A percentile compares a stretch with the other conserved stretches of the same genome.
Conservation (phyloP, 495 filamentous ascomycete genomes). For the Lepraria neglecta region DNA sequence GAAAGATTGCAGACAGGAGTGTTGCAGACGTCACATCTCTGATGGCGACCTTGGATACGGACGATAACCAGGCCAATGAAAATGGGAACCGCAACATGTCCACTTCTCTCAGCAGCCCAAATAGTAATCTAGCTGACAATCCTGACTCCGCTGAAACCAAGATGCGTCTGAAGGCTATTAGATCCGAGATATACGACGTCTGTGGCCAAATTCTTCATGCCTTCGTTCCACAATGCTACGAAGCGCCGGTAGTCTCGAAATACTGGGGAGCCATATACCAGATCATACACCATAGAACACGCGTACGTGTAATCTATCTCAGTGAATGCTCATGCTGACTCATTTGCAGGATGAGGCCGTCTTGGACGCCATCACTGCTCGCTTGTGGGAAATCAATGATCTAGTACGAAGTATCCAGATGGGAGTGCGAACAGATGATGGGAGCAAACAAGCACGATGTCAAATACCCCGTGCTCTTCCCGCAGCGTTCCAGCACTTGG, state of each 20-base stretch:
- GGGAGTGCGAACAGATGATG: conserved; percentile 15
- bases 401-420: conserved; percentile 12
- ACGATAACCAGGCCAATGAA: background rate
- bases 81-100: background rate
- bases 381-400: background rate
- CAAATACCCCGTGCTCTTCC: conserved; percentile 19
- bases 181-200: background rate
- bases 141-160: background rate
- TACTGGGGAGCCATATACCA: conserved; percentile 17
- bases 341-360: conserved; percentile 2
- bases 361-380: background rate
- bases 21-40: background rate
- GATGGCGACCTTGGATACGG: background rate
- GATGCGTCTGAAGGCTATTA: background rate
- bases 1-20: background rate
- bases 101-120: background rate
- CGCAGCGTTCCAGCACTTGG: conserved; percentile 17
- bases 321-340: background rate
- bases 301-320: background rate
- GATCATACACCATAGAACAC: background rate
- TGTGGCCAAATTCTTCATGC: conserved; percentile 1
- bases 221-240: conserved; percentile 7
- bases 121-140: background rate
- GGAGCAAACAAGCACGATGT: conserved; percentile 15
- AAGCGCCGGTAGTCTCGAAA: conserved; percentile 11